phyloP scores from a whole-genome alignment of 2,329 filamentous ascomycete genomes.

The Elsinoe batatas region DNA sequence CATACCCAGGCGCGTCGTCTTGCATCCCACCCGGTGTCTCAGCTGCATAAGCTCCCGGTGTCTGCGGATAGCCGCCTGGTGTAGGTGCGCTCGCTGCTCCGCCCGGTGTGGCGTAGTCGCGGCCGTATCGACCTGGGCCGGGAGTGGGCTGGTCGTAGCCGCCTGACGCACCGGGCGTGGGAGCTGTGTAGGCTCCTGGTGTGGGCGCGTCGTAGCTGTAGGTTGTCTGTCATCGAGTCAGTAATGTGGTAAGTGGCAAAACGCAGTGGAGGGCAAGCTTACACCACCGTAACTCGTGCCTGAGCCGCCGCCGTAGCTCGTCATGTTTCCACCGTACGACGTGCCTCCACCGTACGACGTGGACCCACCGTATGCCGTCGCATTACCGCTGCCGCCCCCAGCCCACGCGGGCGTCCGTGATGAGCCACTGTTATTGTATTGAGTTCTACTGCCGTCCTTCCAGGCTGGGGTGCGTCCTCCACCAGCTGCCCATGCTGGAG shows the following conservation, averaged over 20 bases:
- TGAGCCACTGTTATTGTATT: slow-evolving; percentile 38
- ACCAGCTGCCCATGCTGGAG: slow-evolving; percentile 54
- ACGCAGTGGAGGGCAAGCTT: slow-evolving; percentile 19
- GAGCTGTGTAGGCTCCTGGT: slow-evolving; percentile 33
- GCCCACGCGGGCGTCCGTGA: slow-evolving; percentile 30
- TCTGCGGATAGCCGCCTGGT: slow-evolving; percentile 25
- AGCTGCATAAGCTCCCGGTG: slow-evolving; percentile 11
- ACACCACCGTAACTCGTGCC: slow-evolving; percentile 30
- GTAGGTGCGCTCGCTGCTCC: slow-evolving; percentile 47
- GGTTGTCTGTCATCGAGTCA: slow-evolving; percentile 21
- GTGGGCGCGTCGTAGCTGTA: slow-evolving; percentile 54
- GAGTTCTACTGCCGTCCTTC: slow-evolving; percentile 30
- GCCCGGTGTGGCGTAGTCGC: slow-evolving; percentile 31
- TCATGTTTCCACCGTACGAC: slow-evolving; percentile 46
- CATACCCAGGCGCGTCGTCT: slow-evolving; percentile 12
- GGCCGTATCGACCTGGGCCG: slow-evolving; percentile 27
- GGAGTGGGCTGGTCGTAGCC: slow-evolving; percentile 27
- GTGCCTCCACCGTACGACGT: slow-evolving; percentile 56
- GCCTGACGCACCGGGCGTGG: slow-evolving; percentile 31
- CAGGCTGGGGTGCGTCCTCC: slow-evolving; percentile 37
- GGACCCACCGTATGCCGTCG: slow-evolving; percentile 37
- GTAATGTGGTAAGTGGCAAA: slow-evolving; percentile 10
- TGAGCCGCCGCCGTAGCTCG: slow-evolving; percentile 39
- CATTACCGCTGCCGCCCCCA: slow-evolving; percentile 25
- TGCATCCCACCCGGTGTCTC: slow-evolving; percentile 9